Evolutionary conservation across 495 filamentous ascomycete species (phyloP).

Genomic region (Hypoxylon lienhwacheense): DNA sequence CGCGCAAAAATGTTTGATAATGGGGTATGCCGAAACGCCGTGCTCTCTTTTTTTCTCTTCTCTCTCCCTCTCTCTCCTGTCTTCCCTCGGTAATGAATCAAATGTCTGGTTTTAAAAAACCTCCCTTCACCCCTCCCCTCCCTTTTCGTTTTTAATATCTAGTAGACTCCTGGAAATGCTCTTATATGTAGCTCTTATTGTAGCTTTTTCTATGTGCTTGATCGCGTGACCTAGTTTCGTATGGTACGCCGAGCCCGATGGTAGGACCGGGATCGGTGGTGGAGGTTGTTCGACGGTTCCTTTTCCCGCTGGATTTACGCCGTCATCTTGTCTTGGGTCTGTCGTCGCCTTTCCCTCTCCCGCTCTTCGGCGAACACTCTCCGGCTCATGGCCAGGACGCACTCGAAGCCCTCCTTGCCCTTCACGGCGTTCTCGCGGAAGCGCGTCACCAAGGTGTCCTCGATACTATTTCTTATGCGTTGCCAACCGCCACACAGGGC

Average conservation of each 20-base stretch:
- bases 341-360: conserved; percentile 55
- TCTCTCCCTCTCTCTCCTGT: too few relatives aligned
- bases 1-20: conserved; percentile 22
- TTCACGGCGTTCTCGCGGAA: conserved; percentile 89
- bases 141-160: too few relatives aligned
- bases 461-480: conserved; percentile 89
- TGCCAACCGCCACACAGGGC: conserved; percentile 96
- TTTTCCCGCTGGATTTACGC: conserved; percentile 10
- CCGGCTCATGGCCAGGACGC: conserved; percentile 89
- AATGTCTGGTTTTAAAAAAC: too few relatives aligned
- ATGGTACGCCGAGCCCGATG: too few relatives aligned
- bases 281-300: not conserved
- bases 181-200: conserved; percentile 3
- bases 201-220: too few relatives aligned
- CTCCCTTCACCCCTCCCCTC: too few relatives aligned
- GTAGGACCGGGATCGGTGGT: not conserved
- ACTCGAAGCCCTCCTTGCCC: conserved; percentile 91
- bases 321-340: conserved; percentile 31
- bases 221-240: too few relatives aligned
- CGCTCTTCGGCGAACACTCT: conserved; percentile 89
- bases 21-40: conserved; percentile 42
- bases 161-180: conserved; percentile 32
- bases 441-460: conserved; percentile 83
- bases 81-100: too few relatives aligned
- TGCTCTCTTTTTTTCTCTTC: conserved; percentile 28